These are phyloP conservation scores for Biscutella auriculata DNA, from an alignment of 441 rosid species.

Conservation along the genomic window DNA sequence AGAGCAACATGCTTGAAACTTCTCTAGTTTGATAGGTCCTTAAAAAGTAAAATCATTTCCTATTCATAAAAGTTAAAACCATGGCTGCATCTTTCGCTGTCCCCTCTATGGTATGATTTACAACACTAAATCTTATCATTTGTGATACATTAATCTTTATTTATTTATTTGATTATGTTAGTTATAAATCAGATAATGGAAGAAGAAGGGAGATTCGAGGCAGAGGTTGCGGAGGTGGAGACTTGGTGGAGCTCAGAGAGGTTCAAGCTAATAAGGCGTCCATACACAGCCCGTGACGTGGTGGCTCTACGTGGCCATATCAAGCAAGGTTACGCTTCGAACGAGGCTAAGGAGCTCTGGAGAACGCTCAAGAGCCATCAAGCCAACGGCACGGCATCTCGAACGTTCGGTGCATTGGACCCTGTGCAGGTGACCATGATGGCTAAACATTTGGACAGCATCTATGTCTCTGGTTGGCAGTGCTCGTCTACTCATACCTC, in stretches of 20 bases:
- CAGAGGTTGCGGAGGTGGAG: conserved; percentile 83
- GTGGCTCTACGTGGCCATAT: conserved; percentile 75
- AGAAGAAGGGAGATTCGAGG: conserved; percentile 82
- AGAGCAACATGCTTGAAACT: conserved; percentile 20
- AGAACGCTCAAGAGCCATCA: conserved; percentile 77
- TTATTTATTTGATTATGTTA: background rate
- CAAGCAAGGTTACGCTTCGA: conserved; percentile 64
- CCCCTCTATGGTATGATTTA: conserved; percentile 61
- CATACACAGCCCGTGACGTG: conserved; percentile 77
- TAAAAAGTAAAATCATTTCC: conserved; percentile 10
- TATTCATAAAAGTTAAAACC: conserved; percentile 28
- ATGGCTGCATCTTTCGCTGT: conserved; percentile 86
- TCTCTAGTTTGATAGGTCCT: conserved; percentile 16
- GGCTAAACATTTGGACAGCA: conserved; percentile 79
- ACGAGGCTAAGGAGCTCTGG: conserved; percentile 86
- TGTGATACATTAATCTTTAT: background rate
- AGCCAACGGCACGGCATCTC: conserved; percentile 72
- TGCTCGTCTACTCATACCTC: conserved; percentile 88
- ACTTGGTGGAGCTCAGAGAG: conserved; percentile 92
- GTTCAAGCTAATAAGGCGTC: conserved; percentile 73
- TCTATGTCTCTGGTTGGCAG: conserved; percentile 93
- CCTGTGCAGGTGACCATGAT: conserved; percentile 90
- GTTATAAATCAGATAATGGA: conserved; percentile 47
- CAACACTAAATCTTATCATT: background rate
- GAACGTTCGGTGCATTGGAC: conserved; percentile 86